phyloP scores from a whole-genome alignment of 306 rosid species.

The Betula pendula region DNA sequence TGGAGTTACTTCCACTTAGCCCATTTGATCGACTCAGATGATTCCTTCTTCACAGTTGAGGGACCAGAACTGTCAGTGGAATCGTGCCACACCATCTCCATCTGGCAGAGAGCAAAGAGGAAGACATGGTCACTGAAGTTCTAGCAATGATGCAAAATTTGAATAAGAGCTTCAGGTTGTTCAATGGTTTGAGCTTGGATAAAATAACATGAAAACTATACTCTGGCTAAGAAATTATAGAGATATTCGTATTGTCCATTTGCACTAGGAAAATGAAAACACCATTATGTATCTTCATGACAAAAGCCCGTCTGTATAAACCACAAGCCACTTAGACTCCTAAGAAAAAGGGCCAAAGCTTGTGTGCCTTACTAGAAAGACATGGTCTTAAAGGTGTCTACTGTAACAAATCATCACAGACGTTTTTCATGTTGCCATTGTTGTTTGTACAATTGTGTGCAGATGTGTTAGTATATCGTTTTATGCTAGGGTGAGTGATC shows the following conservation, averaged over 20 bases:
- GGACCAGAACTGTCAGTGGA: conserved; percentile 44
- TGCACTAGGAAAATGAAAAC: background rate
- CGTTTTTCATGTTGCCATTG: conserved; percentile 8
- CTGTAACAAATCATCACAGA: conserved; percentile 9
- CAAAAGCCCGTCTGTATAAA: background rate
- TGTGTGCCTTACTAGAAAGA: conserved; percentile 14
- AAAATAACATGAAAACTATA: background rate
- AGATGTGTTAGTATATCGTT: background rate
- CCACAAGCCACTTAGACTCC: background rate
- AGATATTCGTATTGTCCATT: background rate
- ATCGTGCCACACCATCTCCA: conserved; percentile 93
- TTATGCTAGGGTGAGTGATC: conserved; percentile 11
- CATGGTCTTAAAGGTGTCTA: conserved; percentile 1
- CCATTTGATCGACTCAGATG: conserved; percentile 71
- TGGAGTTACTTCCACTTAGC: conserved; percentile 63
- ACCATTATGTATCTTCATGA: background rate
- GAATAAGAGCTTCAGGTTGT: conserved; percentile 21
- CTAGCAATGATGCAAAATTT: conserved; percentile 17
- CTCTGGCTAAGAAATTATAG: background rate
- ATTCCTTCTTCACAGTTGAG: conserved; percentile 58
- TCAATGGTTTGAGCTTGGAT: background rate
- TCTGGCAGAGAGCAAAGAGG: conserved; percentile 46
- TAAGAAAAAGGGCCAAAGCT: conserved; percentile 13
- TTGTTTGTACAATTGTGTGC: background rate
- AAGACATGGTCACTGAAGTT: conserved; percentile 24